Evolutionary conservation across 164 flowering plant genomes (phyloP).

Genomic region (Hamamelis virginiana): DNA sequence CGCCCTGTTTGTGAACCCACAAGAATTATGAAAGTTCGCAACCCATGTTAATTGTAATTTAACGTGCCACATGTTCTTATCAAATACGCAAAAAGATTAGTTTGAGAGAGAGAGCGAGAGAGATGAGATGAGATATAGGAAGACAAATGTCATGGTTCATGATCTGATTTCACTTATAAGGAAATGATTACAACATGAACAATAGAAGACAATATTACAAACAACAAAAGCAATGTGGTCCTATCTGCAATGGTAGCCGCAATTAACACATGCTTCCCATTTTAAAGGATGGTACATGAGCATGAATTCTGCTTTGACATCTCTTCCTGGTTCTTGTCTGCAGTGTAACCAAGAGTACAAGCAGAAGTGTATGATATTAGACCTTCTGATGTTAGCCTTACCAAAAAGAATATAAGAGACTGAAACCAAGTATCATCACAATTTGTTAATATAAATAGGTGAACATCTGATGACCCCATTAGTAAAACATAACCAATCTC

Average conservation of each 20-base stretch:
- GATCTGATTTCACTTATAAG: background rate
- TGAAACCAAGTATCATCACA: background rate
- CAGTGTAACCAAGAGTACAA: background rate
- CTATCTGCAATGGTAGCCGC: background rate
- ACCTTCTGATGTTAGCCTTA: background rate
- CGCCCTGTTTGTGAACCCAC: too few relatives aligned
- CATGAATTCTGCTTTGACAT: slow-evolving; percentile 14
- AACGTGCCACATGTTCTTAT: too few relatives aligned
- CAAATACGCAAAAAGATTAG: too few relatives aligned
- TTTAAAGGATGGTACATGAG: slow-evolving; percentile 15
- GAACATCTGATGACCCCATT: background rate
- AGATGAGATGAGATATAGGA: background rate
- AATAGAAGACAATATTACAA: background rate
- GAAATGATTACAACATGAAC: background rate
- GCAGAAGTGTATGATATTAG: background rate
- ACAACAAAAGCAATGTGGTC: background rate
- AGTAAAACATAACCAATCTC: background rate
- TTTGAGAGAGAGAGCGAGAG: too few relatives aligned
- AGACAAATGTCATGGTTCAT: background rate
- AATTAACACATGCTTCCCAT: slow-evolving; percentile 1
- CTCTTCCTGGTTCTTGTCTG: slow-evolving; percentile 15
- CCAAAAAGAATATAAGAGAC: background rate
- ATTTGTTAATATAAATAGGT: background rate
- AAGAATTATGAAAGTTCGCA: too few relatives aligned
- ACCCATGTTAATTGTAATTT: too few relatives aligned